Base-by-base conservation (phyloP, 495 filamentous ascomycete genomes). In the Penicillium egyptiacum region DNA sequence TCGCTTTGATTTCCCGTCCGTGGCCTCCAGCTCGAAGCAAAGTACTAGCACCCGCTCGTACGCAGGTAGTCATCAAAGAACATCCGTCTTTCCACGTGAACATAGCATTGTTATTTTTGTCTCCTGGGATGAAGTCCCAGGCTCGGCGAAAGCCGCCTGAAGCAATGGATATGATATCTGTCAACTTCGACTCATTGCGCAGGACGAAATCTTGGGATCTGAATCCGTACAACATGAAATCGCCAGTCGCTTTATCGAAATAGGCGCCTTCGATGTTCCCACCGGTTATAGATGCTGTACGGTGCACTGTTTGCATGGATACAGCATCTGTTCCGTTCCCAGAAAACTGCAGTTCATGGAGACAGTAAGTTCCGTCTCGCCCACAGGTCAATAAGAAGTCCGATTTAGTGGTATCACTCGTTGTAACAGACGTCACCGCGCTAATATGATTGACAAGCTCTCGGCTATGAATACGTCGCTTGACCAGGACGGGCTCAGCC, bases 1-100 rank as follows among this genome's bases (percentile, higher is more conserved):
- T 74, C 2, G 87, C 78, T 70, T 93, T 93, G 59, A 97, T 88
- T 75, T 99, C 94, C 33, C 94, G 73, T 0, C 94, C 94, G 70
- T 99, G 94, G 1, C 83, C 82, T 0, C 94, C 94, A 0, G 65
- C 51, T 26, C 85, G 83, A 1, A 96, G 63, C 1, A 84, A 70
- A 23, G 71, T 68, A 52, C 87, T 81, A 2, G 75, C 67, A 1
- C 79, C 66, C 2, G 65, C 47, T 0, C 58, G 59, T 50, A 88
- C 85, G 2, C 75, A 77, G 46, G 80, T 75, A 1, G 84, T 56
- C 47, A 76, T 55, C 20, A 79, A 67, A 19, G 64, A 31, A 0
- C 61, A 57, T n/a, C 65, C 67, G 55, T 80, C 75, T 20, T 78
- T 82, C 82, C 83, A 88, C 5, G 82, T 63, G 7, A 88, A 75